Percentiles rank a stretch among this genome's conserved stretches.
Evolutionary conservation across 1,284 basidiomycete species (phyloP).

Genomic region (Moesziomyces sp.): DNA sequence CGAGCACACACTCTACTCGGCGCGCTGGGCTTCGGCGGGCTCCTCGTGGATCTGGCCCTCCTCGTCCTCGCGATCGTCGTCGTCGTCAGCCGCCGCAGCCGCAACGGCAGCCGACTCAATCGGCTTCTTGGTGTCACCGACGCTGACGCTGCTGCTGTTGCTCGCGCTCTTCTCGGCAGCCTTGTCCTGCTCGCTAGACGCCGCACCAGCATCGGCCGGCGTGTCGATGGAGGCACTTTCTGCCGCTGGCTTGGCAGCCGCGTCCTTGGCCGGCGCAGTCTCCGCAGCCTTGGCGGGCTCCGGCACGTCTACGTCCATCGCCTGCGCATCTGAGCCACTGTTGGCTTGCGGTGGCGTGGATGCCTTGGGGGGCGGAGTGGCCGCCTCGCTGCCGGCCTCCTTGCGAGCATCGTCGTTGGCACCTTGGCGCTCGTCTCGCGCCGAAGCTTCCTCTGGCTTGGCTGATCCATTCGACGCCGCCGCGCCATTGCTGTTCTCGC

Average conservation of each 20-base stretch:
- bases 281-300: constrained; percentile 3
- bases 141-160: too few relatives aligned
- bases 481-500: neutral
- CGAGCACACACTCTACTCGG: too few relatives aligned
- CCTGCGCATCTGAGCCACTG: constrained; percentile 6
- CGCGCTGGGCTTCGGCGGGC: neutral
- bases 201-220: constrained; percentile 4
- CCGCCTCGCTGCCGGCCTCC: constrained; percentile 1
- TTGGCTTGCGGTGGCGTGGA: constrained; percentile 14
- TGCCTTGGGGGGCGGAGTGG: constrained; percentile 11
- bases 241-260: constrained; percentile 2
- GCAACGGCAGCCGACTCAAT: too few relatives aligned
- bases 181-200: neutral
- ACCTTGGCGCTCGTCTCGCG: neutral
- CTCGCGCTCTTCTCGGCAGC: too few relatives aligned
- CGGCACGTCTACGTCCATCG: constrained; percentile 22
- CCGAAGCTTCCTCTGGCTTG: constrained; percentile 2
- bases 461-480: constrained; percentile 2
- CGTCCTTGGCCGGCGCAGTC: constrained; percentile 4
- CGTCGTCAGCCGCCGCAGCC: neutral
- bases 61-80: constrained; percentile 2
- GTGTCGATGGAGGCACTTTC: constrained; percentile 1
- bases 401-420: neutral
- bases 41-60: constrained; percentile 13
- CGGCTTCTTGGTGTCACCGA: neutral